Conservation (phyloP, 208 protist species). For the Angomonas ambiguus region DNA sequence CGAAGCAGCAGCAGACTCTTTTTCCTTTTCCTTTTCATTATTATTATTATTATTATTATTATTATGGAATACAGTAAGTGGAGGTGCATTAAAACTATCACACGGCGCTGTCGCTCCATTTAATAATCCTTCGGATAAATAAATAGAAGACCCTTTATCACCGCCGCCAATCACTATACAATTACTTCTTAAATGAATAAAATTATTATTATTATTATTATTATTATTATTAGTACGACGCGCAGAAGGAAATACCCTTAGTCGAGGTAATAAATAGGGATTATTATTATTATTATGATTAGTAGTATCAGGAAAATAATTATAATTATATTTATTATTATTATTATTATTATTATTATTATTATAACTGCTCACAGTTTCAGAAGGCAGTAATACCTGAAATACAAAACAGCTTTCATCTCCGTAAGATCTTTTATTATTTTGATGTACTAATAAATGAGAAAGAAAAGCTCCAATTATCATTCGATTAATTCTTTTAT, state of each 20-base stretch:
- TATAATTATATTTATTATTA: too few species aligned
- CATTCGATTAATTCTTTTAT: background rate
- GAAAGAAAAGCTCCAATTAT: background rate
- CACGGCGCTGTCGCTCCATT: background rate
- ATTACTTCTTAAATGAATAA: background rate
- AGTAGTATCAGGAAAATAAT: too few species aligned
- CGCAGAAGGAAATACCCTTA: background rate
- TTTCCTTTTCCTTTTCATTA: background rate
- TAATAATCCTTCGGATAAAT: background rate
- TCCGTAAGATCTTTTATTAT: background rate
- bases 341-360: too few species aligned
- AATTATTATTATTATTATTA: background rate
- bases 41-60: slow-evolving; percentile 1
- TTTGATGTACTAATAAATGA: background rate
- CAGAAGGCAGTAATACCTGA: background rate
- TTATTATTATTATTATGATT: background rate
- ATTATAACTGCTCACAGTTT: too few species aligned
- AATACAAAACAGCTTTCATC: background rate
- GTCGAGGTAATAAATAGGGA: background rate
- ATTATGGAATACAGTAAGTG: background rate
- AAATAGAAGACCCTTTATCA: too few species aligned
- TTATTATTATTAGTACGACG: too few species aligned
- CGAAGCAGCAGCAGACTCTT: too few species aligned
- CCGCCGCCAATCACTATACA: background rate
- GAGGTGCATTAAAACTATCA: background rate